Evolutionary conservation across 2,329 filamentous ascomycete species (phyloP).

Genomic region (Plectosphaerella plurivora): DNA sequence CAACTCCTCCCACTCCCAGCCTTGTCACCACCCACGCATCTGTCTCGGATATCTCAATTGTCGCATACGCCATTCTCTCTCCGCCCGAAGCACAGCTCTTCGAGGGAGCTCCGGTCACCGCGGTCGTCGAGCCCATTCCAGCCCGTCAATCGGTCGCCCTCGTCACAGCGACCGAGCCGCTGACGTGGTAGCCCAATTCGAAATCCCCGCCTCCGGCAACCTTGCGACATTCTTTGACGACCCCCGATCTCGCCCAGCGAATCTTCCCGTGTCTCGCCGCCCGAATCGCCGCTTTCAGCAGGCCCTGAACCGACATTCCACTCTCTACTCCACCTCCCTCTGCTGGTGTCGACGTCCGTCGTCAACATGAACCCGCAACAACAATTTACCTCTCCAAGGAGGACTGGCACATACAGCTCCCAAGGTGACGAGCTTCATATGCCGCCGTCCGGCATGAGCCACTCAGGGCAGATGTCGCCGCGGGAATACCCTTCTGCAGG

Average conservation of each 20-base stretch:
- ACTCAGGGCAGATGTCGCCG: constrained; percentile 38
- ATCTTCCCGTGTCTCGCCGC: neutral
- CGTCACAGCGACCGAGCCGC: neutral
- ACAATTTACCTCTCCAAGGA: constrained; percentile 30
- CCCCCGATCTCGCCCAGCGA: neutral
- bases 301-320: neutral
- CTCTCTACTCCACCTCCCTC: neutral
- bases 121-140: too few species aligned
- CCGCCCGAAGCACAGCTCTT: too few species aligned
- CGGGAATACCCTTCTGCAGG: constrained; percentile 36
- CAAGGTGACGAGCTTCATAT: constrained; percentile 53
- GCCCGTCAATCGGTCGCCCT: neutral
- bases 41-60: neutral
- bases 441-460: constrained; percentile 35
- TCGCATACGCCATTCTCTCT: too few species aligned
- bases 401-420: constrained; percentile 31
- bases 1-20: neutral
- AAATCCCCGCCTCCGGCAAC: neutral
- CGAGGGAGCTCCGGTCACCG: too few species aligned
- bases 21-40: neutral
- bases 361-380: constrained; percentile 17
- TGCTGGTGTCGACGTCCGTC: neutral
- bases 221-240: neutral
- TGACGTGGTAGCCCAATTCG: neutral
- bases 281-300: neutral